These are phyloP conservation scores for Wallemia mellicola DNA, from an alignment of 1,284 basidiomycete genomes.

Conservation along the genomic window DNA sequence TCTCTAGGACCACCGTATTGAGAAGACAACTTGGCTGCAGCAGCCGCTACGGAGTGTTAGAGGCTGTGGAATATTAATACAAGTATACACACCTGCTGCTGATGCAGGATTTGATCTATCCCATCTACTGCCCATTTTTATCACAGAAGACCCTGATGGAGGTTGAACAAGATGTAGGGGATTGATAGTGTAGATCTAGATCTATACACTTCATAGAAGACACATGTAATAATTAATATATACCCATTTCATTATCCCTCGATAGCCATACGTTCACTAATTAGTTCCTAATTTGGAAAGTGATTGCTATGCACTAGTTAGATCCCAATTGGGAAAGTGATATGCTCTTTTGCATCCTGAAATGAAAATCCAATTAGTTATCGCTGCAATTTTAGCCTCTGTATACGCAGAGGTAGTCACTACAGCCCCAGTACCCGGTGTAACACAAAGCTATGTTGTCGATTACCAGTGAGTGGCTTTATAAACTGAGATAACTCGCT, in stretches of 20 bases:
- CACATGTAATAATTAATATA: neutral
- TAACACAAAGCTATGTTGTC: neutral
- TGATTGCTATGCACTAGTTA: too few relatives aligned
- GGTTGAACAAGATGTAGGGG: neutral
- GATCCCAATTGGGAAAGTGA: too few relatives aligned
- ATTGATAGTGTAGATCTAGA: neutral
- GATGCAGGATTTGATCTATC: neutral
- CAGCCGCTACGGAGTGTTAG: neutral
- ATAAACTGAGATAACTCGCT: neutral
- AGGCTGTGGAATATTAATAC: neutral
- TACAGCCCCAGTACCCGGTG: neutral
- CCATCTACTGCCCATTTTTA: neutral
- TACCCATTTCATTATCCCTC: too few relatives aligned
- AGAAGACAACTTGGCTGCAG: neutral
- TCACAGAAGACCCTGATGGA: too few relatives aligned
- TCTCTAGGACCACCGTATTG: neutral
- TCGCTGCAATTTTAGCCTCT: neutral
- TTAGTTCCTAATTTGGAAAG: too few relatives aligned
- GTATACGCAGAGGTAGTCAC: neutral
- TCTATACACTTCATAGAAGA: neutral
- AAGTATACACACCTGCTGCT: neutral
- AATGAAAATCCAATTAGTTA: neutral
- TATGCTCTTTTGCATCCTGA: neutral
- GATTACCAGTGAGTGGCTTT: neutral
- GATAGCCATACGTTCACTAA: too few relatives aligned